These are phyloP conservation scores for Desmodesmus armatus DNA, from an alignment of 139 green algal species.

Conservation along the genomic window DNA sequence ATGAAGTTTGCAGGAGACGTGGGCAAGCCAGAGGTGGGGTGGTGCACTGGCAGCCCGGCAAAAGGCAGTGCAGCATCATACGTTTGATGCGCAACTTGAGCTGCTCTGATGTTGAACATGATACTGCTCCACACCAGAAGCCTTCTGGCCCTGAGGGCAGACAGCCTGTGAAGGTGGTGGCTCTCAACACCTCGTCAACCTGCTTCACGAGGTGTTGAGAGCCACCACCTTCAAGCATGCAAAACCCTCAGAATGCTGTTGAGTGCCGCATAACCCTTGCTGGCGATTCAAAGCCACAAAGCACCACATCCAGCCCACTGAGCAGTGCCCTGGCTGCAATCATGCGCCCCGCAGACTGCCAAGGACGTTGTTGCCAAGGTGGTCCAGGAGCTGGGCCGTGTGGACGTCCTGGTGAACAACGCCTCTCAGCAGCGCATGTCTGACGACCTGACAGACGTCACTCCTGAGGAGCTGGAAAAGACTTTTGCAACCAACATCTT, in stretches of 20 bases:
- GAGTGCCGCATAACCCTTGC: neutral
- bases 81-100: neutral
- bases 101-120: too few species aligned
- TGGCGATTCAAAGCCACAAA: neutral
- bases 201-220: too few species aligned
- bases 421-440: constrained; percentile 41
- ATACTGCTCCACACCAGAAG: too few species aligned
- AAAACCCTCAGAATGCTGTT: neutral
- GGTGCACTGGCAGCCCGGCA: too few species aligned
- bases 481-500: constrained; percentile 79
- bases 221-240: too few species aligned
- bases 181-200: too few species aligned
- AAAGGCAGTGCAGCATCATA: neutral
- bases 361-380: constrained; percentile 31
- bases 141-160: too few species aligned
- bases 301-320: neutral
- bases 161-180: too few species aligned
- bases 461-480: constrained; percentile 47
- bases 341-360: constrained; percentile 13
- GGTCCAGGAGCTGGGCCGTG: constrained; percentile 40
- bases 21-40: constrained; percentile 31
- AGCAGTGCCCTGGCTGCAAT: neutral
- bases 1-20: constrained; percentile 47
- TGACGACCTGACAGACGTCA: constrained; percentile 31
- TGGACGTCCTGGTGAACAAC: constrained; percentile 71